These are phyloP conservation scores for Fennellomyces sp. DNA, from an alignment of 371 early-diverging fungal species.

Conservation along the genomic window DNA sequence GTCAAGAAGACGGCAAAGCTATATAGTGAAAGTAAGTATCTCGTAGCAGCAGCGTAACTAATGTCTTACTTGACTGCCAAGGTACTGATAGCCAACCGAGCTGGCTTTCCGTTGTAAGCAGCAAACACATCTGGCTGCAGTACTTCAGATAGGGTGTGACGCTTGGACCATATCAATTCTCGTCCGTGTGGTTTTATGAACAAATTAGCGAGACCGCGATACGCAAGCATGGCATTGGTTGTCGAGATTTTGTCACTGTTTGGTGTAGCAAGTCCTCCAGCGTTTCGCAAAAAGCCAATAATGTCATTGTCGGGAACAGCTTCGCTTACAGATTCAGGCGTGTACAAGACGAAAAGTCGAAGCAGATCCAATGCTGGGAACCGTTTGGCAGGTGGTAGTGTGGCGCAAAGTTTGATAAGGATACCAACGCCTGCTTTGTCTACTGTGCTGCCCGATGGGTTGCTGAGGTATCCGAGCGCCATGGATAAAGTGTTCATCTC, in stretches of 20 bases:
- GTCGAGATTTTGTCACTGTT: slow-evolving; percentile 42
- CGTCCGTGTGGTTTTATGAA: slow-evolving; percentile 52
- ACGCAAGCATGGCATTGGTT: slow-evolving; percentile 71
- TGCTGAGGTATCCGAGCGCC: slow-evolving; percentile 38
- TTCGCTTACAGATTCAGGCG: slow-evolving; percentile 30
- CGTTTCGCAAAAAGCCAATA: slow-evolving; percentile 35
- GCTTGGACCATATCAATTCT: slow-evolving; percentile 40
- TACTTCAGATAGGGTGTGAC: slow-evolving; percentile 15
- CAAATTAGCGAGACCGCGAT: slow-evolving; percentile 66
- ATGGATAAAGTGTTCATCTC: slow-evolving; percentile 42
- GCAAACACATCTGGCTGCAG: slow-evolving; percentile 33
- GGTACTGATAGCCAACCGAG: slow-evolving; percentile 41
- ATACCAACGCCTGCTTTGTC: slow-evolving; percentile 30
- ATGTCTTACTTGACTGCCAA: slow-evolving; percentile 44
- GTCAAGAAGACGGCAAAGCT: slow-evolving; percentile 43
- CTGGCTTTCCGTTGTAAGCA: slow-evolving; percentile 27
- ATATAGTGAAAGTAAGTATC: background rate
- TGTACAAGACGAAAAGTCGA: slow-evolving; percentile 67
- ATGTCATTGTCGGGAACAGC: slow-evolving; percentile 19
- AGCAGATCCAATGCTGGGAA: slow-evolving; percentile 90
- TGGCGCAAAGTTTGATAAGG: slow-evolving; percentile 43
- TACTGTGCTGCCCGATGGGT: slow-evolving; percentile 24
- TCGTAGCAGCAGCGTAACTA: no score
- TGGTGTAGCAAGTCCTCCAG: slow-evolving; percentile 22
- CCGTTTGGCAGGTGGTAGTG: slow-evolving; percentile 67